Percentiles rank a stretch among this genome's conserved stretches.
These are phyloP conservation scores for Fraxinus velutina DNA, from an alignment of 305 asterid species.

Conservation along the genomic window DNA sequence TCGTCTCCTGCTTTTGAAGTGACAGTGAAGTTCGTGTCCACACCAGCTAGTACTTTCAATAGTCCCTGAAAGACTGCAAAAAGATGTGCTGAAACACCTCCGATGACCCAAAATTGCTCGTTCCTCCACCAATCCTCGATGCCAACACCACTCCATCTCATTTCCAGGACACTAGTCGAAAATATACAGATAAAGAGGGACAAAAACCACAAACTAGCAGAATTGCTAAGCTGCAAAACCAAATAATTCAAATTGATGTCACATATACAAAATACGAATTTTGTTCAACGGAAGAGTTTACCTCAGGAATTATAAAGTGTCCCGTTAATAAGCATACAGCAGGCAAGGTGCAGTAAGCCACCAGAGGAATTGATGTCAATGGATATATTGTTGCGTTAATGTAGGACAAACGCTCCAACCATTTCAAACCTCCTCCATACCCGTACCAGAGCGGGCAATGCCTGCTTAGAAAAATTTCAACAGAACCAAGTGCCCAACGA, in stretches of 20 bases:
- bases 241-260: neutral
- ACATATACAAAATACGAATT: neutral
- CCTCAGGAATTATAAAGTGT: constrained; percentile 7
- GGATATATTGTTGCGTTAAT: constrained; percentile 4
- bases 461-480: constrained; percentile 9
- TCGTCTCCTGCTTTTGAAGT: constrained; percentile 3
- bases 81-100: constrained; percentile 7
- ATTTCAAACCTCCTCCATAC: constrained; percentile 17
- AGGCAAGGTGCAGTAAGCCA: constrained; percentile 14
- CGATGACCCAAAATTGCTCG: constrained; percentile 15
- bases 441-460: constrained; percentile 20
- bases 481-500: constrained; percentile 15
- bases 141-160: constrained; percentile 13
- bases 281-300: neutral
- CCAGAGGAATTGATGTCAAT: neutral
- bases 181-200: constrained; percentile 3
- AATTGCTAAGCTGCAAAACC: constrained; percentile 1
- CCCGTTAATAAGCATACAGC: constrained; percentile 11
- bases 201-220: constrained; percentile 5
- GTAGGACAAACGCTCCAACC: constrained; percentile 5
- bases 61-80: constrained; percentile 9
- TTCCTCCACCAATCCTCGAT: constrained; percentile 13
- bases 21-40: constrained; percentile 6
- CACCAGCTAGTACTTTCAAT: neutral
- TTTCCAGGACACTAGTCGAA: constrained; percentile 9